These are phyloP conservation scores for Raphidocelis subcapitata DNA, from an alignment of 139 green algal genomes.

Conservation along the genomic window DNA sequence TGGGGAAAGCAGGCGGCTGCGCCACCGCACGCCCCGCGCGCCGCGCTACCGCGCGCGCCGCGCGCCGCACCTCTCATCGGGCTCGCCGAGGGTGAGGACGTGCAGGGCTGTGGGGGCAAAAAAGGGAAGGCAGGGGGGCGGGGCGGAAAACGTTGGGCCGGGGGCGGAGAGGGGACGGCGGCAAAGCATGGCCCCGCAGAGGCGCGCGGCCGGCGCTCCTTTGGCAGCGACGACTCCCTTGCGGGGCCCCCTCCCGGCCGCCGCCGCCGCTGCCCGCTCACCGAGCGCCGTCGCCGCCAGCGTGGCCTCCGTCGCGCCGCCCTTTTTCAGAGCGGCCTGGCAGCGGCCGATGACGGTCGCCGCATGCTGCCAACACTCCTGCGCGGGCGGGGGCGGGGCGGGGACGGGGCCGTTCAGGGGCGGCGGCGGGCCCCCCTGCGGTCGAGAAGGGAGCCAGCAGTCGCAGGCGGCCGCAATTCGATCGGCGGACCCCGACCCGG, in stretches of 20 bases:
- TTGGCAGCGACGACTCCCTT: neutral
- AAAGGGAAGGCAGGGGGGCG: neutral
- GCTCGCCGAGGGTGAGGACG: conserved; percentile 51
- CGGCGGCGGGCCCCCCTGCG: neutral
- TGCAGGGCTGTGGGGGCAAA: conserved; percentile 47
- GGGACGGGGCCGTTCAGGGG: neutral
- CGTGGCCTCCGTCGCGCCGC: conserved; percentile 43
- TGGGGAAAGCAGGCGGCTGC: neutral
- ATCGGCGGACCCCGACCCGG: conserved; percentile 5
- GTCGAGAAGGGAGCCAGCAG: neutral
- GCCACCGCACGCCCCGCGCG: conserved; percentile 5
- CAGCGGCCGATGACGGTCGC: conserved; percentile 55
- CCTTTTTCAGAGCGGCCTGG: conserved; percentile 42
- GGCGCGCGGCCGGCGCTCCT: neutral
- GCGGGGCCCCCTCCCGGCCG: too few relatives aligned
- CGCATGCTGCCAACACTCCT: neutral
- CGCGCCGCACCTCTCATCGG: conserved; percentile 30
- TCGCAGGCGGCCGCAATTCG: neutral
- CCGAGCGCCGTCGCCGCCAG: conserved; percentile 55
- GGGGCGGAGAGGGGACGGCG: neutral
- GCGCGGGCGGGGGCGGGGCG: neutral
- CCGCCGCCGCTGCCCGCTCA: conserved; percentile 1
- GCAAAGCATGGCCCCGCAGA: neutral
- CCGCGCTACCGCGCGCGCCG: neutral
- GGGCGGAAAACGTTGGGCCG: neutral